Base-by-base conservation (phyloP, 2,329 filamentous ascomycete genomes). In the Sclerotiophoma versabilis region DNA sequence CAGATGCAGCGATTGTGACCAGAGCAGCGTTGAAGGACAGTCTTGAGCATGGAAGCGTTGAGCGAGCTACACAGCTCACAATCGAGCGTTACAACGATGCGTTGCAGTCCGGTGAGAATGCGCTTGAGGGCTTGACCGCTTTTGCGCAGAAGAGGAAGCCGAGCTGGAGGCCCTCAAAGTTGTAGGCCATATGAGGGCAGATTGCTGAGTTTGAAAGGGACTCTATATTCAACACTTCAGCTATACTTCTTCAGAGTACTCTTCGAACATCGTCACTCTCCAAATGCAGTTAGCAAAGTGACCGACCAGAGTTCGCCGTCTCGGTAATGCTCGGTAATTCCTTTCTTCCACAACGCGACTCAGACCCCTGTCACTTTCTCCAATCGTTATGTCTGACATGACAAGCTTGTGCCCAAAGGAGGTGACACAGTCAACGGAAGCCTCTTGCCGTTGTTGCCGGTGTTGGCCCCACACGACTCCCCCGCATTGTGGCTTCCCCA, bases 61-160 rank as follows among this genome's bases (percentile, higher is more conserved):
- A 76, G 60, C 59, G 72, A 14, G 73, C 73, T n/a, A 74, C 72
- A 12, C 77, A 79, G 65, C 50, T 77, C 15, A 78, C 76, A 0
- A 66, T 77, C 26, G 73, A 81, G 51, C 65, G 75, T 32, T 82
- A 77, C 60, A 75, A 70, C 14, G 66, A 72, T 39, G 66, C 61
- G 4, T 62, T 83, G 48, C 62, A 78, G 38, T 64, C 72, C 27
- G 76, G 79, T 0, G 77, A 80, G 53, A 84, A 83, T 70, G 70
- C 81, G n/a, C 67, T 74, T 14, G 80, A 82, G 57, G 81, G 81
- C 1, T 59, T 83, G 46, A 73, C 68, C 54, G 82, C 83, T 5
- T 85, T 84, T 75, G 76, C 76, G 29, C 75, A 79, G 65, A 83
- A 83, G 72, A 72, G 78, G 62, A 71, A 76, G 59, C 81, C 81